Base-by-base conservation (phyloP, 139 green algal genomes). In the Yamagishiella unicocca region DNA sequence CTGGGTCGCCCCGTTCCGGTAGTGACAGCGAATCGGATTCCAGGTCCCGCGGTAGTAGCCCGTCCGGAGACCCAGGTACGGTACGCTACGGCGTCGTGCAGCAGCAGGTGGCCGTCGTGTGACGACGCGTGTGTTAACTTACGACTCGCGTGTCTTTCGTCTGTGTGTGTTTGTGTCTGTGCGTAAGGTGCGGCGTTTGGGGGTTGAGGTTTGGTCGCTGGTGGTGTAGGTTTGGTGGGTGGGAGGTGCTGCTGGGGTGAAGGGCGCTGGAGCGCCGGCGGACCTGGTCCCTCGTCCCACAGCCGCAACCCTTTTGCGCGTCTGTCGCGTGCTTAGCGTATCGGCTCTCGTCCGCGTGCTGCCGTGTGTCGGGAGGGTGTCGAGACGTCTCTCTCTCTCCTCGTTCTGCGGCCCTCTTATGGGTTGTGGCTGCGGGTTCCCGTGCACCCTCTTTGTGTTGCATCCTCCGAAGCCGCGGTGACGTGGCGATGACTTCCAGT, bases 1-100 rank as follows among this genome's bases (percentile, higher is more conserved):
- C 9, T 21, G 64, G 33, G 33, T 6, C 19, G 25, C 3, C 9
- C 6, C n/a, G 64, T 72, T 68, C 58, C 12, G 38, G 42, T 35
- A 54, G 70, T 58, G 70, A 78, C 38, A 74, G 66, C 31, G 66
- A 74, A 46, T 78, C 70, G 38, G 70, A 78, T 78, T 58, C 38
- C 29, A 33, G 70, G 40, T 29, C 70, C 70, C 70, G 70, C 70
- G 38, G 40, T 12, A 31, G 40, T 55, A 33, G 27, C 35, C 12
- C 55, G 70, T 78, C 70, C 40, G 38, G 1, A 25, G 40, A 40
- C 27, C 38, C 70, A 78, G 70, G 70, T 78, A 78, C 70, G 70
- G 38, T 55, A 78, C 27, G 42, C 29, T 8, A 42, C 55, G 55
- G 19, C 55, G n/a, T 24, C 21, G 55, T 29, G 21, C 66, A 35